Conservation (phyloP, 441 rosid genomes). For the Adansonia grandidieri region DNA sequence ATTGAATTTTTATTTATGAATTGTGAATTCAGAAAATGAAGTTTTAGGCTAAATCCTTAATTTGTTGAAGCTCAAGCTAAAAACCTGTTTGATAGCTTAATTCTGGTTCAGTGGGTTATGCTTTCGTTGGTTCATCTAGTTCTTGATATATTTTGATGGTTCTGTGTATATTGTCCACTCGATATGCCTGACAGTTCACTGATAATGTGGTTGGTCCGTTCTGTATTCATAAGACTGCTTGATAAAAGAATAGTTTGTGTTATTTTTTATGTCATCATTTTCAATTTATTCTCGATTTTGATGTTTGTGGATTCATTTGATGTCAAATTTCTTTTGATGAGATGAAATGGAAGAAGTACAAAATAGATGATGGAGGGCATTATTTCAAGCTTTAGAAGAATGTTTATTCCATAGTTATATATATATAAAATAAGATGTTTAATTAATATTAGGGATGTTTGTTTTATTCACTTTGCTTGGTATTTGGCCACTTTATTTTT, state of each 20-base stretch:
- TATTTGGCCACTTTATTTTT: neutral
- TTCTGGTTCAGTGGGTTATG: neutral
- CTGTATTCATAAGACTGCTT: neutral
- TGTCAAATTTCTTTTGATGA: slow-evolving; percentile 7
- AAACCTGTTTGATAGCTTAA: neutral
- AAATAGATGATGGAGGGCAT: neutral
- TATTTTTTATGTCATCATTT: neutral
- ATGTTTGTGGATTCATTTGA: slow-evolving; percentile 3
- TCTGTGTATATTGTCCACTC: neutral
- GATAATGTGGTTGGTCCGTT: neutral
- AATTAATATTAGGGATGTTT: neutral
- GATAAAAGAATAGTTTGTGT: neutral
- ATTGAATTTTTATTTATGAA: neutral
- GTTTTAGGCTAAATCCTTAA: neutral
- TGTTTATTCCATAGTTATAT: neutral
- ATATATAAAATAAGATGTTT: neutral
- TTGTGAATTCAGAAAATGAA: neutral
- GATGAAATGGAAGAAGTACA: neutral
- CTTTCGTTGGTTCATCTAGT: neutral
- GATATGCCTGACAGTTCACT: neutral
- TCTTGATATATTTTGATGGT: neutral
- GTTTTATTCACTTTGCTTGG: neutral
- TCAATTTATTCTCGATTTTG: neutral
- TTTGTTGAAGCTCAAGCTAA: neutral
- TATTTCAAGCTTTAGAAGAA: neutral